Conservation (phyloP, 75 land plant species). For the Pinus albicaulis region DNA sequence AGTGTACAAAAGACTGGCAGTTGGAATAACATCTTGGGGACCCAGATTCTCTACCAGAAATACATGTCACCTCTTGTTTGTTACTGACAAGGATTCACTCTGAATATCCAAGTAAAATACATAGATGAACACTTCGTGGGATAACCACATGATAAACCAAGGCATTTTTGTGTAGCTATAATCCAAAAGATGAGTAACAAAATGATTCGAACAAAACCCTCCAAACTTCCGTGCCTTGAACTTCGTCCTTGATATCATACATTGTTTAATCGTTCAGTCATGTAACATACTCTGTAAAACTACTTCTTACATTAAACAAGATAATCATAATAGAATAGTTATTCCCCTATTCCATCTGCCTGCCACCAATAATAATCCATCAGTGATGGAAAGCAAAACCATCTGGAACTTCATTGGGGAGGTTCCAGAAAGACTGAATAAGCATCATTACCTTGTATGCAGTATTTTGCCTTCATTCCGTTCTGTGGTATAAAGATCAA, state of each 20-base stretch:
- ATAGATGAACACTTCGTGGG: not conserved
- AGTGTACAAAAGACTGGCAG: not conserved
- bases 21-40: not conserved
- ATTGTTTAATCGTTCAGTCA: not conserved
- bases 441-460: constrained; percentile 20
- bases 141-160: not conserved
- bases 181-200: not conserved
- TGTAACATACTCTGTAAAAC: not conserved
- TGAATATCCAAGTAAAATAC: constrained; percentile 1
- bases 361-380: constrained; percentile 11
- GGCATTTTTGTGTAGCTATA: not conserved
- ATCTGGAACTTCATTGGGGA: constrained; percentile 1
- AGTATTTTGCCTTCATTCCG: constrained; percentile 10
- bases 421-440: constrained; percentile 9
- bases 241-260: not conserved
- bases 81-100: not conserved
- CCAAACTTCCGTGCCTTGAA: not conserved
- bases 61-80: not conserved
- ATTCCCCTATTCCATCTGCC: constrained; percentile 2
- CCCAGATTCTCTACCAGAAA: constrained; percentile 5
- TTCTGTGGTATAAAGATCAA: constrained; percentile 5
- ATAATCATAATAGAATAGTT: not conserved
- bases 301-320: not conserved
- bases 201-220: not conserved
- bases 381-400: constrained; percentile 13